Percentiles rank a stretch among this genome's conserved stretches.
Conservation (phyloP, 805 yeast genomes). For the Naumovozyma castellii region DNA sequence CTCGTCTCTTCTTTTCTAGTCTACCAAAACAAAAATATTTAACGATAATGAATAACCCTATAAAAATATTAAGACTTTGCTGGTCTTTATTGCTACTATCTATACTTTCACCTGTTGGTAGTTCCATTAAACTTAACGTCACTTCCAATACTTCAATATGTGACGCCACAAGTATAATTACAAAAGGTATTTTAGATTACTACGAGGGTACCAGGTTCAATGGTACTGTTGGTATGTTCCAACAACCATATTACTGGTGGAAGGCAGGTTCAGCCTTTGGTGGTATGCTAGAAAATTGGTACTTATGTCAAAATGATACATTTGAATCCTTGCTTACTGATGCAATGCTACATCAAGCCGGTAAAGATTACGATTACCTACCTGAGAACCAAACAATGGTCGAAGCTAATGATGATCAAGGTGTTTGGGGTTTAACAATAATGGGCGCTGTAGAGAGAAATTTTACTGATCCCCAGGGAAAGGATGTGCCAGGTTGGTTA, state of each 20-base stretch:
- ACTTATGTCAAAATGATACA: conserved; percentile 57
- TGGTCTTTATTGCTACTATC: no score
- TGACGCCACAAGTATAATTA: conserved; percentile 46
- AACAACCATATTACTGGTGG: conserved; percentile 79
- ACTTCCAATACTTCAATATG: conserved; percentile 40
- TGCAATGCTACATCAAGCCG: conserved; percentile 39
- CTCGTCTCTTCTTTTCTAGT: no score
- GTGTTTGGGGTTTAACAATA: conserved; percentile 57
- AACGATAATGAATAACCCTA: no score
- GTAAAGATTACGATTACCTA: conserved; percentile 42
- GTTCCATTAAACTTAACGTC: conserved; percentile 35
- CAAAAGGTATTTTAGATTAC: conserved; percentile 56
- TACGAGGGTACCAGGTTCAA: conserved; percentile 52
- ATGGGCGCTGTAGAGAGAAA: conserved; percentile 55
- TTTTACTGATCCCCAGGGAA: conserved; percentile 38
- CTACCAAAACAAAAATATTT: no score
- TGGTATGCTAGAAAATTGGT: conserved; percentile 61
- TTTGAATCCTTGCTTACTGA: conserved; percentile 46
- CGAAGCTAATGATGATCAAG: conserved; percentile 69
- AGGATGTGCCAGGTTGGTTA: conserved; percentile 41
- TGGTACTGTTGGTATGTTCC: conserved; percentile 64
- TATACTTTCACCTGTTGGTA: no score
- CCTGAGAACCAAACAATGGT: conserved; percentile 56
- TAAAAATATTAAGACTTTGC: no score
- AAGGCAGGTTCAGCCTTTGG: conserved; percentile 77